A percentile compares a stretch with the other conserved stretches of the same genome.
phyloP scores from a whole-genome alignment of 768 basidiomycete species.

The Crassisporium funariophilum region DNA sequence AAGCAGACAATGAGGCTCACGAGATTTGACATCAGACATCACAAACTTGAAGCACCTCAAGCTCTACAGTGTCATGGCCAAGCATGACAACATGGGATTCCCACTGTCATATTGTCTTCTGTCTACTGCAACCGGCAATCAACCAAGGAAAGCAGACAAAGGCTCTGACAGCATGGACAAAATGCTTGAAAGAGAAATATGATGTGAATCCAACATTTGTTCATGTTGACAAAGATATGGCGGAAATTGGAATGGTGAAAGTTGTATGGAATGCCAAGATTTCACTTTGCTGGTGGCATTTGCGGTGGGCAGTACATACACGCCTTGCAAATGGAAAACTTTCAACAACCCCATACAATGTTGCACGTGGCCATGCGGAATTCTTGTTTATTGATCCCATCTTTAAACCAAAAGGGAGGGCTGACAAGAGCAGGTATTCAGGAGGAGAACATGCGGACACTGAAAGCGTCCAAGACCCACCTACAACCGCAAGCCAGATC shows the following conservation, averaged over 20 bases:
- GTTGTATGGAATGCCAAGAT: slow-evolving; percentile 22
- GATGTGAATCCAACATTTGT: slow-evolving; percentile 13
- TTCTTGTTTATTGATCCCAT: slow-evolving; percentile 21
- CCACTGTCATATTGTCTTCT: slow-evolving; percentile 25
- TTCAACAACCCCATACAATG: slow-evolving; percentile 25
- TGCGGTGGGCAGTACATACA: slow-evolving; percentile 17
- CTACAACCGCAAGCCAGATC: background rate
- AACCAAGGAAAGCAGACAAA: slow-evolving; percentile 18
- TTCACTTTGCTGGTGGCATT: slow-evolving; percentile 26
- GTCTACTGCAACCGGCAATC: slow-evolving; percentile 20
- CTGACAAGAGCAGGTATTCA: slow-evolving; percentile 21
- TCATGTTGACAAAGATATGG: slow-evolving; percentile 21
- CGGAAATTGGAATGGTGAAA: slow-evolving; percentile 15
- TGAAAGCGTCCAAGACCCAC: background rate
- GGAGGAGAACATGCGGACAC: slow-evolving; percentile 28
- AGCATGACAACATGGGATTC: slow-evolving; percentile 26
- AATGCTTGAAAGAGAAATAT: slow-evolving; percentile 6
- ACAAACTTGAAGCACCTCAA: slow-evolving; percentile 28
- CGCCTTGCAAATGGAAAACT: slow-evolving; percentile 20
- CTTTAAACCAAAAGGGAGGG: slow-evolving; percentile 17
- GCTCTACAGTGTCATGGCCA: slow-evolving; percentile 24
- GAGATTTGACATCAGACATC: slow-evolving; percentile 13
- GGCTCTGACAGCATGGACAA: slow-evolving; percentile 17
- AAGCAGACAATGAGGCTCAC: background rate
- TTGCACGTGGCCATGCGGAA: slow-evolving; percentile 11